Evolutionary conservation across 148 eudicot species (phyloP), one percentile per base, ranked within the genome.

Genomic region (Fallopia convolvulus): DNA sequence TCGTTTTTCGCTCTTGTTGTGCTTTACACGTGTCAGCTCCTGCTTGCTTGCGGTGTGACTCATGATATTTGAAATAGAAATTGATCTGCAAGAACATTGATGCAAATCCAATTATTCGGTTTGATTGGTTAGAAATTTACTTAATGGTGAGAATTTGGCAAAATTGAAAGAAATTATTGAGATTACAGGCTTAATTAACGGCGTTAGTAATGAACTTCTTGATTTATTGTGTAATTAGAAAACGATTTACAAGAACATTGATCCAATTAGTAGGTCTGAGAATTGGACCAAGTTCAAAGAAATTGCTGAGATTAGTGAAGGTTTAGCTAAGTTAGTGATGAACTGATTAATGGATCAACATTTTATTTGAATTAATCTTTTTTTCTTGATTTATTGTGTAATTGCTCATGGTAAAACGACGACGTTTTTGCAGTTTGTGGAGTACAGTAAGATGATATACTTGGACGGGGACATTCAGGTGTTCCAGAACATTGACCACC

Each of bases 401-500:
- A 26, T 26, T 26, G 30, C 30, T 26, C 30, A 26, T 26, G 30
- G 30, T 26, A 26, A 26, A 26, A 26, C 30, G 30, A 26, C 30
- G 30, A 26, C 30, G 30, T 26, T 26, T 26, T n/a, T 55, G 75
- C 83, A 86, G 89, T 86, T 86, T 71, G 82, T 82, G 74, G 89
- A 84, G 73, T 86, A 86, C 8, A 77, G 75, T 72, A 86, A 81
- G 83, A 52, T 86, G 85, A 78, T 84, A 68, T 86, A 82, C 61
- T 65, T 82, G 23, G 89, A 86, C 53, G 87, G 87, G 20, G 89
- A 86, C 72, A 84, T 80, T 0, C 87, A 84, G 80, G 86, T 86
- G 63, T 86, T 74, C 40, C 55, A 82, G 14, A 84, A 86, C 82
- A 86, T 86, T 56, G 87, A 86, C 72, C 87, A 86, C 76, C 76